Conservation (phyloP, 2,329 filamentous ascomycete species). For the Mycosphaerella arachidis region DNA sequence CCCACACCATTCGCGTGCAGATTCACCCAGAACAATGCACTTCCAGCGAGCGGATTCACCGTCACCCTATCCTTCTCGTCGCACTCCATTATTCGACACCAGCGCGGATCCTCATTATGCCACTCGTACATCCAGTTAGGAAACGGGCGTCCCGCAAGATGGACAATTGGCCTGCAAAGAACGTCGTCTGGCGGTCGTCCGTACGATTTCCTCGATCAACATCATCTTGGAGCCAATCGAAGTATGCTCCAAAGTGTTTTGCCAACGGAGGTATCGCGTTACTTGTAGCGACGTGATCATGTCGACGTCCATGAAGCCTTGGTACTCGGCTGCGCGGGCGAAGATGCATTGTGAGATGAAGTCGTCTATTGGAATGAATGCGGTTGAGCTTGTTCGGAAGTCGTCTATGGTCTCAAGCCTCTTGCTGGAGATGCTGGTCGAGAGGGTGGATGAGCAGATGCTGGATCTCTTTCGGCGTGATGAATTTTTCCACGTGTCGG, state of each 20-base stretch:
- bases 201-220: not conserved
- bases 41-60: not conserved
- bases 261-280: not conserved
- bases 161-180: constrained; percentile 1
- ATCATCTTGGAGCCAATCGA: not conserved
- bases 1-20: not conserved
- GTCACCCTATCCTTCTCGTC: not conserved
- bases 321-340: not conserved
- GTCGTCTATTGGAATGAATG: too few species aligned
- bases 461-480: not conserved
- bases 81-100: constrained; percentile 1
- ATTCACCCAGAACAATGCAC: constrained; percentile 1
- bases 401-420: too few species aligned
- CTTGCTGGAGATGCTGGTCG: too few species aligned
- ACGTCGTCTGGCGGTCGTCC: constrained; percentile 1
- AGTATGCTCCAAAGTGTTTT: not conserved
- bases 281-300: not conserved
- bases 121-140: not conserved
- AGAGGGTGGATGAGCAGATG: not conserved
- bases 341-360: too few species aligned
- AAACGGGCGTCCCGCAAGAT: not conserved
- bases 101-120: not conserved
- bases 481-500: constrained; percentile 1
- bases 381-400: too few species aligned
- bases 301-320: not conserved